Percentiles rank a stretch among this genome's conserved stretches.
phyloP scores from a whole-genome alignment of 495 filamentous ascomycete species.

The Cudoniella acicularis region DNA sequence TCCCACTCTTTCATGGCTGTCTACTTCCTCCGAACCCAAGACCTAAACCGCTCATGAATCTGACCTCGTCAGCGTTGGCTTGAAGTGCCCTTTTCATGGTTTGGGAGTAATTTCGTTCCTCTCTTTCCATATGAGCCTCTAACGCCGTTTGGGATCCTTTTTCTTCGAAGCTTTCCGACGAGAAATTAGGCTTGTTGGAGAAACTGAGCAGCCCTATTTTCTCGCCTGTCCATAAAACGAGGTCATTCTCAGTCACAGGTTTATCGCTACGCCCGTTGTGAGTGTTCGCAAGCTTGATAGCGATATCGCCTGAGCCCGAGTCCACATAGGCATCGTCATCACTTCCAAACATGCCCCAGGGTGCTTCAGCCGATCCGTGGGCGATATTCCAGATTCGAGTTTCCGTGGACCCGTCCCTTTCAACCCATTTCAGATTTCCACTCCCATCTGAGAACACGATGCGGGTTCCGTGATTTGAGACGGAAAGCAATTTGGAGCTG shows the following conservation, averaged over 20 bases:
- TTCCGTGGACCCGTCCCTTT: slow-evolving; percentile 79
- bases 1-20: slow-evolving; percentile 6
- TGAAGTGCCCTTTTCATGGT: slow-evolving; percentile 73
- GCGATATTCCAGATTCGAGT: slow-evolving; percentile 73
- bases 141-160: slow-evolving; percentile 31
- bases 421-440: slow-evolving; percentile 86
- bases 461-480: slow-evolving; percentile 78
- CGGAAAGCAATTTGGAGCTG: slow-evolving; percentile 75
- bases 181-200: slow-evolving; percentile 45
- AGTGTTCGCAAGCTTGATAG: slow-evolving; percentile 66
- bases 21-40: slow-evolving; percentile 31
- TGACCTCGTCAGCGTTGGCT: slow-evolving; percentile 77
- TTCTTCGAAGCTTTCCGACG: slow-evolving; percentile 43
- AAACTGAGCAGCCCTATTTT: slow-evolving; percentile 69
- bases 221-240: slow-evolving; percentile 80
- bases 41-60: slow-evolving; percentile 70
- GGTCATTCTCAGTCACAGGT: slow-evolving; percentile 52
- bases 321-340: slow-evolving; percentile 37
- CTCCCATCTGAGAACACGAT: slow-evolving; percentile 82
- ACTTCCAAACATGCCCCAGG: slow-evolving; percentile 38
- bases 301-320: slow-evolving; percentile 56
- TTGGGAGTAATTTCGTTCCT: slow-evolving; percentile 57
- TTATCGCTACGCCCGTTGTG: slow-evolving; percentile 36
- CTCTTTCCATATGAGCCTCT: slow-evolving; percentile 37
- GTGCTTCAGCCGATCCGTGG: slow-evolving; percentile 36